phyloP scores from a whole-genome alignment of 345 rosid species.

The Hibiscus trionum region DNA sequence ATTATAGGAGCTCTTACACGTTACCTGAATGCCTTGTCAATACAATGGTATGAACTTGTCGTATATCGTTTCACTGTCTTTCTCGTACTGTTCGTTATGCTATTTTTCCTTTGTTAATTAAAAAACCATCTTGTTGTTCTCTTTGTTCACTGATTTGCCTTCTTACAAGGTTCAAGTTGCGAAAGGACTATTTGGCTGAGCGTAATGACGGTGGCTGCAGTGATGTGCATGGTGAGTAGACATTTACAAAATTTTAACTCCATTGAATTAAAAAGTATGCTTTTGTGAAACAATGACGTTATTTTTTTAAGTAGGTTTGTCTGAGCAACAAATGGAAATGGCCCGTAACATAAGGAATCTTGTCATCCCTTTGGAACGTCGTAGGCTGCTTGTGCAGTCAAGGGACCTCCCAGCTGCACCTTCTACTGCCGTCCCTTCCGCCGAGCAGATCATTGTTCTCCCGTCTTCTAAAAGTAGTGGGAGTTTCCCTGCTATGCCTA shows the following conservation, averaged over 20 bases:
- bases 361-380: conserved; percentile 36
- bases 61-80: neutral
- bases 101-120: neutral
- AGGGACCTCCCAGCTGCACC: conserved; percentile 59
- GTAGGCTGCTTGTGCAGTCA: conserved; percentile 54
- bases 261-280: neutral
- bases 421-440: conserved; percentile 23
- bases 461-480: conserved; percentile 75
- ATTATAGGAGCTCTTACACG: conserved; percentile 33
- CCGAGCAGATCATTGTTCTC: conserved; percentile 31
- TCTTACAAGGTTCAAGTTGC: conserved; percentile 35
- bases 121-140: neutral
- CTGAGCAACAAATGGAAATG: conserved; percentile 14
- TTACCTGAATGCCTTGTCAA: conserved; percentile 27
- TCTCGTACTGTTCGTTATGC: neutral
- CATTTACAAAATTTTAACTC: neutral
- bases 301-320: conserved; percentile 19
- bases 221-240: conserved; percentile 30
- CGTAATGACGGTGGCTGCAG: conserved; percentile 8
- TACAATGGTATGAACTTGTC: conserved; percentile 18
- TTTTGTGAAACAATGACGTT: conserved; percentile 1
- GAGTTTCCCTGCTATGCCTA: conserved; percentile 65
- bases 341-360: conserved; percentile 25
- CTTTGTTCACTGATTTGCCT: conserved; percentile 17
- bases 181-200: conserved; percentile 12